These are phyloP conservation scores for Ascochyta viciae-villosae DNA, from an alignment of 2,329 filamentous ascomycete species.

Conservation along the genomic window DNA sequence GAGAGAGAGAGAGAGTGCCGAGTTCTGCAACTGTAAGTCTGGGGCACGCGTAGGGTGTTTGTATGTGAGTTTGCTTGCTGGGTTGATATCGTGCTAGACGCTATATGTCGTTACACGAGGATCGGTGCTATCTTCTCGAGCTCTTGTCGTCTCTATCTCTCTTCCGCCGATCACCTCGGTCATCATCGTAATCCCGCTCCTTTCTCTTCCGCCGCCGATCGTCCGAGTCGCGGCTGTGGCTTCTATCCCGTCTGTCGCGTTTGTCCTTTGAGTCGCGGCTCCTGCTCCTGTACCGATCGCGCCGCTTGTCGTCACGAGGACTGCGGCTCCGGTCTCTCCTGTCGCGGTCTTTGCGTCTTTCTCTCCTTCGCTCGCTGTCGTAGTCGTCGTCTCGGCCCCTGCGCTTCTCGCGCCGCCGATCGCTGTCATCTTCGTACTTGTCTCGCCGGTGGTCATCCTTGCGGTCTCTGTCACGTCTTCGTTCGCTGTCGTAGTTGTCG, in stretches of 20 bases:
- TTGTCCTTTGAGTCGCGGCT: slow-evolving; percentile 32
- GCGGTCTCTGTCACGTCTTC: slow-evolving; percentile 25
- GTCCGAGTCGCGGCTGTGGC: slow-evolving; percentile 29
- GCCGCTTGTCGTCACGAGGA: slow-evolving; percentile 38
- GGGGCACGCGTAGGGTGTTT: too few species aligned
- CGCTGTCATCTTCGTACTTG: slow-evolving; percentile 21
- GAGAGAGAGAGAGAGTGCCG: too few species aligned
- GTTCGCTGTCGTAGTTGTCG: slow-evolving; percentile 23
- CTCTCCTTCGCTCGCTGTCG: slow-evolving; percentile 29
- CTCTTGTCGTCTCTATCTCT: slow-evolving; percentile 5
- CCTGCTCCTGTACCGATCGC: slow-evolving; percentile 34
- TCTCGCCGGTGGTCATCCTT: slow-evolving; percentile 20
- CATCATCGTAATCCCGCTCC: slow-evolving; percentile 35
- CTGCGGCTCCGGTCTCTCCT: slow-evolving; percentile 29
- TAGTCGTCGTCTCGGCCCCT: slow-evolving; percentile 24
- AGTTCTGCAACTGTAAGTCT: too few species aligned
- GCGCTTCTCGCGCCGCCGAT: slow-evolving; percentile 26
- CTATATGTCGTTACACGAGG: neutral
- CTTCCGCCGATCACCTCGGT: slow-evolving; percentile 2
- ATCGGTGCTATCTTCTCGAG: neutral
- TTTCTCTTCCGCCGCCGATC: slow-evolving; percentile 34
- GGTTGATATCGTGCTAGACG: too few species aligned
- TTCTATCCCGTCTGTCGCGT: slow-evolving; percentile 26
- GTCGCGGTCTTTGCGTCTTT: slow-evolving; percentile 26
- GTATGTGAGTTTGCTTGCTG: too few species aligned